phyloP scores from a whole-genome alignment of 1,284 basidiomycete species.

The Ceratobasidium sp. region DNA sequence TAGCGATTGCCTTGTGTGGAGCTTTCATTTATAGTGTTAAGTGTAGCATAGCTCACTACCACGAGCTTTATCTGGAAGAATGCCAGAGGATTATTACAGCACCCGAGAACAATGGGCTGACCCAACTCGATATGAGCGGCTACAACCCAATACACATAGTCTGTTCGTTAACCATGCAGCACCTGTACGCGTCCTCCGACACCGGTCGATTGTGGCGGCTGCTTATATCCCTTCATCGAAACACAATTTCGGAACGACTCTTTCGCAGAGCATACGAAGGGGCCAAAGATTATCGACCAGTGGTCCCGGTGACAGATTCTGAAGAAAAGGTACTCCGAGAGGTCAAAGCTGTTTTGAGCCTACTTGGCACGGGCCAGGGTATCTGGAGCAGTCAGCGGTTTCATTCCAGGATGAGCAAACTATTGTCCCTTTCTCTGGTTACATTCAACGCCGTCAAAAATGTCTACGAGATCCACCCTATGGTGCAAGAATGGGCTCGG shows the following conservation, averaged over 20 bases:
- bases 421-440: too few species aligned
- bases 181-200: too few species aligned
- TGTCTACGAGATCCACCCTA: too few species aligned
- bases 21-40: neutral
- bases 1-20: conserved; percentile 23
- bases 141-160: too few species aligned
- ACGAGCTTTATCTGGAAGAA: neutral
- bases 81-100: neutral
- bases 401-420: neutral
- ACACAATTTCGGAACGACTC: neutral
- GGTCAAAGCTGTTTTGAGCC: neutral
- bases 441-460: too few species aligned
- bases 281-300: neutral
- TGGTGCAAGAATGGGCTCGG: too few species aligned
- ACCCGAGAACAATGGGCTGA: neutral
- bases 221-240: neutral
- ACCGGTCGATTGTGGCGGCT: conserved; percentile 21
- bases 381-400: neutral
- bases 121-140: neutral
- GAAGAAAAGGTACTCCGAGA: neutral
- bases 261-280: neutral
- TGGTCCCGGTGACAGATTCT: neutral
- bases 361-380: neutral
- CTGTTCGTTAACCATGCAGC: too few species aligned
- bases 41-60: conserved; percentile 3